Evolutionary conservation across 139 green algal species (phyloP), one percentile per base, ranked within the genome.

Genomic region (Picochlorum sp.): DNA sequence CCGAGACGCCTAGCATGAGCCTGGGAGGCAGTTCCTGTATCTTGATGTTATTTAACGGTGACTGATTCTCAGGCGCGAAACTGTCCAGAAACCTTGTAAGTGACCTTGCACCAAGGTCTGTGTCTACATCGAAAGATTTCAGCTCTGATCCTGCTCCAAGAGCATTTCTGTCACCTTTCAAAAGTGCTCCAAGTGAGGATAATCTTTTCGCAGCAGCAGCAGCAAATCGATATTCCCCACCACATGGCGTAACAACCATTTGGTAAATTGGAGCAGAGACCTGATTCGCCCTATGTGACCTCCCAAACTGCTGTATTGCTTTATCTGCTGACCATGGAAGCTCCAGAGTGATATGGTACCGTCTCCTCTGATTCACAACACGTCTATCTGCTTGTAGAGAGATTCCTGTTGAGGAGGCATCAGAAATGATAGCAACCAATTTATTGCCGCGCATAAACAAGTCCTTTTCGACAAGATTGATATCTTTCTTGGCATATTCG

Each of bases 261-360:
- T 81, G 82, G 74, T 72, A 88, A 6, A 80, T 49, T 6, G 78
- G 78, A 1, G 62, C 71, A 30, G 14, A 61, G n/a, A 74, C 74
- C 69, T 83, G 69, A 61, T 74, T 74, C 16, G 63, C 62, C 13
- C 77, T 55, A 57, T 84, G 77, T 14, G 67, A 79, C 44, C 75
- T 59, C 23, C 90, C 90, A 23, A 96, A 84, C 77, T 96, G 90
- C 75, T 96, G 90, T 38, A 96, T 88, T 45, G 90, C 85, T 68
- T 95, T 95, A 73, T 96, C 90, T 5, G 88, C 90, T 3, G 51
- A 77, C 87, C 90, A 96, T 44, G 90, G 87, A 61, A 96, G 81
- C 79, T 96, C 90, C 13, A 95, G 83, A 20, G 88, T 96, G 45
- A 96, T 72, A 77, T 96, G 89, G 37, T 85, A 65, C 11, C 88